Evolutionary conservation across 2,329 filamentous ascomycete species (phyloP), one percentile per base, ranked within the genome.

Genomic region (Pseudomassariella vexata): DNA sequence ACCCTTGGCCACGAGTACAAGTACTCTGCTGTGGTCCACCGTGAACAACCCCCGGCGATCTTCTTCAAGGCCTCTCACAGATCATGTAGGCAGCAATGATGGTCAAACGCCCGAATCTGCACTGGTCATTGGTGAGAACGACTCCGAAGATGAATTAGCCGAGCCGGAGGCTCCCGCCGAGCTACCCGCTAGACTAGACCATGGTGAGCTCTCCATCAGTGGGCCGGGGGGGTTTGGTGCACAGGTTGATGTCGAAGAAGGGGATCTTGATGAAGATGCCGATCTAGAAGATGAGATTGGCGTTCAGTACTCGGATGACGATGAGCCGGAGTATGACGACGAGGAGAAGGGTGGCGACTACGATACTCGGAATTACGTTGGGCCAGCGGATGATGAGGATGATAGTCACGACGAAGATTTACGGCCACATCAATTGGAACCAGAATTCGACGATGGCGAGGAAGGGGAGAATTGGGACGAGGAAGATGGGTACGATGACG

Each of bases 281-380:
- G n/a, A n/a, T n/a, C 47, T 51, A 22, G 46, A 47, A 40, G 45
- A 50, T 32, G 45, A 48, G 24, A 40, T 34, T 21, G 48, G 50
- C 26, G 47, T 42, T n/a, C 34, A 41, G 20, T 48, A 47, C 29
- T 48, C 46, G 12, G 49, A 53, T 21, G 50, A 49, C 5, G 51
- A 53, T 23, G 48, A 52, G 27, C 43, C 40, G 11, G 52, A 49
- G 32, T 53, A 55, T 18, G 49, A 54, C 16, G 39, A 36, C 9
- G 43, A 51, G 6, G 52, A 55, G 30, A 51, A 52, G 20, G 51
- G 52, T n/a, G 49, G 46, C 9, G 51, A 56, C 20, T 54, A 56
- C 30, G 50, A 56, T 28, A 49, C 46, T 9, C 42, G 48, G 16
- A 51, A 48, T 32, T 54, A 56, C 24, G 35, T 41, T 14, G 42